Base-by-base conservation (phyloP, 2,329 filamentous ascomycete genomes). In the Fonsecaea nubica region DNA sequence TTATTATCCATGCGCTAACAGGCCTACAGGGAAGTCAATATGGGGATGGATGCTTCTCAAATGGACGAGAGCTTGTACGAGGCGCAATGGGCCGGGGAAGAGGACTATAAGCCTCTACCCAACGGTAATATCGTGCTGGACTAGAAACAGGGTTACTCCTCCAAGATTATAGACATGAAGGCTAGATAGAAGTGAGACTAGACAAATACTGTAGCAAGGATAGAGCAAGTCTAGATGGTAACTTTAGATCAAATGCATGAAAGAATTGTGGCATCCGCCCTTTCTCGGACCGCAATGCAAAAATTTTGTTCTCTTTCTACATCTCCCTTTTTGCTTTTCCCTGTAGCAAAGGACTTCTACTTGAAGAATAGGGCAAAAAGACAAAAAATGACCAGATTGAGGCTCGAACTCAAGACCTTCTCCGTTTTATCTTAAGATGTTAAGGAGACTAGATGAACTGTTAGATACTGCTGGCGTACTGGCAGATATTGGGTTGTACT, bases 21-120 rank as follows among this genome's bases (percentile, higher is more conserved):
- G 2, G 15, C 15, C 13, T 7, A 13, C 56, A 69, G 68, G 68
- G 80, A 84, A 57, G 77, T 85, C 33, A 78, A 81, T 65, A 75
- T 77, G 33, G 83, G 83, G 0, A 78, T 84, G 69, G 83, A 85
- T 72, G 79, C 79, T n/a, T 80, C 80, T 32, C 82, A 84, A 67
- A 82, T 84, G 76, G 81, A 83, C 61, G 82, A 85, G 70, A 78
- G 77, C n/a, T 72, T 82, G 33, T 75, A 76, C 52, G 80, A 82
- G 63, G 71, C 72, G n/a, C 74, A 76, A 56, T 76, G 74, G 75
- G 70, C 71, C 6, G 74, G 70, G 10, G 75, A 76, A 58, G 75
- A 74, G 36, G 72, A 74, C 21, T 76, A 76, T 62, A 69, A 69
- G 42, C 68, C 68, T 18, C 57, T 69, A 3, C 48, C 65, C n/a